Conservation (phyloP, 805 yeast species). For the Teunomyces lycoperdinae region DNA sequence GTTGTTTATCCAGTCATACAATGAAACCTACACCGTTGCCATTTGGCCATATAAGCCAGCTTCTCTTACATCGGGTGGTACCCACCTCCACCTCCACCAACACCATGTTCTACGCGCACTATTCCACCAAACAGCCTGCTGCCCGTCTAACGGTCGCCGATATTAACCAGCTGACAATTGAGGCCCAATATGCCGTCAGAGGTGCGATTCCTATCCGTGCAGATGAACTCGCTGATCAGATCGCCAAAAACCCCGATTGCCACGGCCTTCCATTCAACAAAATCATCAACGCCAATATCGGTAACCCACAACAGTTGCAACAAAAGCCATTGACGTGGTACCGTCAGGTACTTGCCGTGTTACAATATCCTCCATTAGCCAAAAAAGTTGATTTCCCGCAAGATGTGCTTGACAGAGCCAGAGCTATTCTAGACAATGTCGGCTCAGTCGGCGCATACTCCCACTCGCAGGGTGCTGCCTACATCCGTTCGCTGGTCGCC, state of each 20-base stretch:
- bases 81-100: constrained; percentile 1
- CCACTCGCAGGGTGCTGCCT: constrained; percentile 81
- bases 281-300: constrained; percentile 89
- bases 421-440: constrained; percentile 52
- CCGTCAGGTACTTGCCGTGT: constrained; percentile 80
- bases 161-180: constrained; percentile 69
- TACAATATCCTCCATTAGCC: constrained; percentile 76
- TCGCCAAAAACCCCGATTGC: constrained; percentile 47
- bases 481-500: constrained; percentile 76
- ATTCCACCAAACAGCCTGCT: constrained; percentile 17
- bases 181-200: constrained; percentile 94
- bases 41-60: constrained; percentile 1
- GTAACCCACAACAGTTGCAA: constrained; percentile 96
- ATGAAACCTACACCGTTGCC: constrained; percentile 2
- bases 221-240: constrained; percentile 66
- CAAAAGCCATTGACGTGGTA: constrained; percentile 95
- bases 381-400: constrained; percentile 43
- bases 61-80: background rate
- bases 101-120: constrained; percentile 2
- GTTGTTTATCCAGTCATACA: background rate
- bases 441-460: constrained; percentile 96
- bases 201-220: constrained; percentile 94
- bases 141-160: constrained; percentile 32
- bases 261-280: constrained; percentile 69
- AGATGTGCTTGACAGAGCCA: constrained; percentile 78